These are phyloP conservation scores for Tricholoma matsutake DNA, from an alignment of 768 basidiomycete genomes.

Conservation along the genomic window DNA sequence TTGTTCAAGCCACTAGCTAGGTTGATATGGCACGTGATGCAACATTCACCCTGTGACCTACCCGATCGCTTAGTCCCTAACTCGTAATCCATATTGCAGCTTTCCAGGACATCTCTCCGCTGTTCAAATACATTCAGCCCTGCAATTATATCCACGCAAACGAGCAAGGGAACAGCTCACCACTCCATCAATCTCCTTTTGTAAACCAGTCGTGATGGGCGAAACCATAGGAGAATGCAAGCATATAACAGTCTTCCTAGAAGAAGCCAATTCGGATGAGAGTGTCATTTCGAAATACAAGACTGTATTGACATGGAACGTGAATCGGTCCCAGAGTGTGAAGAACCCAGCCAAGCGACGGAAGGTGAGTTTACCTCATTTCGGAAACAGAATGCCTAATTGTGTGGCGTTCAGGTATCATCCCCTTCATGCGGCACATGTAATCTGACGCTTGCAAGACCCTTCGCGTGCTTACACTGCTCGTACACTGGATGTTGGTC, in stretches of 20 bases:
- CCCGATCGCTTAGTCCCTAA: no score
- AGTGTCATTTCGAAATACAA: constrained; percentile 42
- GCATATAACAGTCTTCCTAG: constrained; percentile 40
- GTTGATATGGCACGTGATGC: not conserved
- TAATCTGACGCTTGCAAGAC: constrained; percentile 49
- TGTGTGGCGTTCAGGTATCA: constrained; percentile 36
- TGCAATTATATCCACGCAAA: not conserved
- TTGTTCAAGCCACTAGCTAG: no score
- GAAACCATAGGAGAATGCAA: constrained; percentile 24
- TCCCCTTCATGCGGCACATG: constrained; percentile 67
- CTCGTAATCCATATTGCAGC: no score
- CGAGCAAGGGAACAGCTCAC: not conserved
- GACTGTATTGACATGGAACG: constrained; percentile 53
- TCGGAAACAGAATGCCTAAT: not conserved
- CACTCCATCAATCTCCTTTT: not conserved
- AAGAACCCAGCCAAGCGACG: constrained; percentile 56
- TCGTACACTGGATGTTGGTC: constrained; percentile 69
- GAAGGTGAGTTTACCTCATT: constrained; percentile 46
- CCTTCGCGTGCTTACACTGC: constrained; percentile 75
- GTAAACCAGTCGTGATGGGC: not conserved
- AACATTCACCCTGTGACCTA: no score
- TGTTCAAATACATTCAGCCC: no score
- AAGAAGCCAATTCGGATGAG: constrained; percentile 24
- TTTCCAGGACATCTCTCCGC: not conserved
- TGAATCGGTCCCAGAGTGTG: constrained; percentile 42